phyloP scores from a whole-genome alignment of 129 eudicot genomes.

The Smallanthus sonchifolius region DNA sequence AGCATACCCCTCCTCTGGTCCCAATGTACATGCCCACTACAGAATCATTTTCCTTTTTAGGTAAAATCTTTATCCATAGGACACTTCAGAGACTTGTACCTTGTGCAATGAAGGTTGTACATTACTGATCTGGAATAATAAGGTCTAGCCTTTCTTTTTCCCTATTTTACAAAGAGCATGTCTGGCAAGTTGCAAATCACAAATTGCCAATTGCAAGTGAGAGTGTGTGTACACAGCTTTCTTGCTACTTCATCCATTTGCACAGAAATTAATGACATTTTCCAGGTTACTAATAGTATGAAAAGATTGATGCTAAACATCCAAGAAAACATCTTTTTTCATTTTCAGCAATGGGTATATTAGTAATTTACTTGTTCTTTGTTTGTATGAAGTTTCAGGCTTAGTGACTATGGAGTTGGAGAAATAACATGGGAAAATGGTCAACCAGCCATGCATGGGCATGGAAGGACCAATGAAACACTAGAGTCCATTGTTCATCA shows the following conservation, averaged over 20 bases:
- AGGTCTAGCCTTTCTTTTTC: conserved; percentile 14
- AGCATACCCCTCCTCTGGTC: conserved; percentile 33
- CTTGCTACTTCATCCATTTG: conserved; percentile 16
- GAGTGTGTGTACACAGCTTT: conserved; percentile 1
- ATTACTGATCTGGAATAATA: conserved; percentile 10
- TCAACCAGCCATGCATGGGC: conserved; percentile 69
- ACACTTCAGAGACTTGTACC: conserved; percentile 15
- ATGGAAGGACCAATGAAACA: conserved; percentile 50
- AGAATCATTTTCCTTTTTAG: conserved; percentile 2
- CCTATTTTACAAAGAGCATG: conserved; percentile 8
- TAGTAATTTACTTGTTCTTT: conserved; percentile 19
- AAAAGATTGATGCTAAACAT: conserved; percentile 3
- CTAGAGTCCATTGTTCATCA: conserved; percentile 83
- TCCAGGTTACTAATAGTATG: conserved; percentile 18
- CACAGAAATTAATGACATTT: conserved; percentile 22
- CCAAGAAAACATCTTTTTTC: not conserved
- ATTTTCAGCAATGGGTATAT: conserved; percentile 1
- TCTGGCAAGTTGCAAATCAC: not conserved
- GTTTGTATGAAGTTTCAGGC: conserved; percentile 44
- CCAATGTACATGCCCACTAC: conserved; percentile 25
- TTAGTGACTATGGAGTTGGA: conserved; percentile 51
- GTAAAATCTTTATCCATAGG: conserved; percentile 16
- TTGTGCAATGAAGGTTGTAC: conserved; percentile 9
- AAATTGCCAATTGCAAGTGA: not conserved
- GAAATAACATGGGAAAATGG: conserved; percentile 96